Conservation (phyloP, 2,329 filamentous ascomycete genomes). For the Penicillium sp. region DNA sequence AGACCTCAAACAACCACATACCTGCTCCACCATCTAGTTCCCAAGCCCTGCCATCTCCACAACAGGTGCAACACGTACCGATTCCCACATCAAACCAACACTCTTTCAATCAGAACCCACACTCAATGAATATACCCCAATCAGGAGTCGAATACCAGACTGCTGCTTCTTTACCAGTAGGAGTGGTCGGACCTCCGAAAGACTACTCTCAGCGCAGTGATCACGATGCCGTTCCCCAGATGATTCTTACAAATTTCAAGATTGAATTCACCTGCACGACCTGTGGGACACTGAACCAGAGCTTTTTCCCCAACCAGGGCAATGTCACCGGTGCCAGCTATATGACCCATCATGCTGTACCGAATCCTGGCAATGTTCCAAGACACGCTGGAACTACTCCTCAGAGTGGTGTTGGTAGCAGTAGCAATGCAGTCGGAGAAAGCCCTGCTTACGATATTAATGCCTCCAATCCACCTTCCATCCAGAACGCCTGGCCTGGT, state of each 20-base stretch:
- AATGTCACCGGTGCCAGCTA: constrained; percentile 28
- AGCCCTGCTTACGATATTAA: constrained; percentile 20
- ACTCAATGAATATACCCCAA: constrained; percentile 20
- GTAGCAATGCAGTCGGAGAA: constrained; percentile 15
- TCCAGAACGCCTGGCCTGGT: constrained; percentile 24
- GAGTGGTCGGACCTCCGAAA: constrained; percentile 18
- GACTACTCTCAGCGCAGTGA: constrained; percentile 20
- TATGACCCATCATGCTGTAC: constrained; percentile 20
- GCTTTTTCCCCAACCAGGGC: constrained; percentile 33
- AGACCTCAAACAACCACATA: constrained; percentile 16
- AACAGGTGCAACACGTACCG: constrained; percentile 18
- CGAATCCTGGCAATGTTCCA: constrained; percentile 14
- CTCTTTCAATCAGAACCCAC: constrained; percentile 17
- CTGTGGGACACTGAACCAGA: constrained; percentile 33
- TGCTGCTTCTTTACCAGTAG: constrained; percentile 14
- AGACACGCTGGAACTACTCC: constrained; percentile 15
- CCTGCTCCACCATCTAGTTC: constrained; percentile 15
- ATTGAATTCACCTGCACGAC: constrained; percentile 35
- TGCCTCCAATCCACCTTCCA: constrained; percentile 19
- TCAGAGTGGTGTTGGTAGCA: constrained; percentile 15
- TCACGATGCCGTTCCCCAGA: constrained; percentile 23
- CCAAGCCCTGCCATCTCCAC: constrained; percentile 17
- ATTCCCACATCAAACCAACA: constrained; percentile 20
- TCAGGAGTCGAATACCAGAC: constrained; percentile 18
- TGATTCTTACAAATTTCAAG: constrained; percentile 33